Evolutionary conservation across 768 basidiomycete genomes (phyloP).

Genomic region (Lactarius trivialis): DNA sequence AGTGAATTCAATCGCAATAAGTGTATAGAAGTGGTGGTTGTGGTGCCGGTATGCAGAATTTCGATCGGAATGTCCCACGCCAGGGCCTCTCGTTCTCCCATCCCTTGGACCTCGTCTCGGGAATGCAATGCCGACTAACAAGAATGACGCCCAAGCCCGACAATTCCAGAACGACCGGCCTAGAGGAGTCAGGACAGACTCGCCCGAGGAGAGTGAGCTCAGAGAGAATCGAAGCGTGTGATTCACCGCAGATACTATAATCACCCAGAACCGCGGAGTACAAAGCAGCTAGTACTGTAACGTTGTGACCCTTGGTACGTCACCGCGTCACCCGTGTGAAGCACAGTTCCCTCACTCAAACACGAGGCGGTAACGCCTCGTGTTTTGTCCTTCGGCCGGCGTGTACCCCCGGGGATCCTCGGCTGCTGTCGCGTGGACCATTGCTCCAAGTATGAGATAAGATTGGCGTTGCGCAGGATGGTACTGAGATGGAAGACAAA

Average conservation of each 20-base stretch:
- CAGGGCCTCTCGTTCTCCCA: neutral
- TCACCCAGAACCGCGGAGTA: neutral
- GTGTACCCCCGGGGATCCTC: neutral
- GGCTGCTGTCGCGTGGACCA: neutral
- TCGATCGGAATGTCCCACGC: neutral
- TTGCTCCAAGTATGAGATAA: too few relatives aligned
- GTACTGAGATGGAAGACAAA: too few relatives aligned
- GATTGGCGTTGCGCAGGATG: too few relatives aligned
- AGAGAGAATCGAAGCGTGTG: neutral
- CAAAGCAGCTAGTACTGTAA: neutral
- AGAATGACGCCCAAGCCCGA: neutral
- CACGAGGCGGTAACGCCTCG: neutral
- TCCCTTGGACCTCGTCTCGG: neutral
- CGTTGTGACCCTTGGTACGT: neutral
- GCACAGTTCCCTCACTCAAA: neutral
- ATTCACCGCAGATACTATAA: neutral
- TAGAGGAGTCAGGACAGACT: neutral
- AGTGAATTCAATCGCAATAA: neutral
- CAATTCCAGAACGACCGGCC: neutral
- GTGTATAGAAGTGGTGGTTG: neutral
- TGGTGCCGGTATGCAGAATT: neutral
- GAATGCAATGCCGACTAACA: too few relatives aligned
- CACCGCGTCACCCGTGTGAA: neutral
- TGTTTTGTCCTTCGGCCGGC: neutral
- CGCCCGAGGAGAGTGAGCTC: neutral